Percentiles rank a stretch among this genome's conserved stretches.
Evolutionary conservation across 139 green algal species (phyloP).

Genomic region (Chlamydomonas incerta): DNA sequence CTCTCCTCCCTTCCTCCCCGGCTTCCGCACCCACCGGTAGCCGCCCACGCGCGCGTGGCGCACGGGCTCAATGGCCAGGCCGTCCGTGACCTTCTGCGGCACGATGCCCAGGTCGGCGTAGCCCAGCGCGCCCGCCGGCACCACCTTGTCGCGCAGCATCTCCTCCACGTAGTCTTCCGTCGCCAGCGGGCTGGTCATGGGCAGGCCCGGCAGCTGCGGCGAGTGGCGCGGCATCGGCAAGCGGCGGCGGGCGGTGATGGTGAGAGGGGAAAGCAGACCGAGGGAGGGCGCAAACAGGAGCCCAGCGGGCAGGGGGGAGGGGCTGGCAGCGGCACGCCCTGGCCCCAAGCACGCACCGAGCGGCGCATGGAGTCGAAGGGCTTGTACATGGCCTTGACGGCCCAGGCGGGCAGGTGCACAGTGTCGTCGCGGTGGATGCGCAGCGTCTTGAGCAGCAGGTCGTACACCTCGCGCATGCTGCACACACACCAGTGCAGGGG

Average conservation of each 20-base stretch:
- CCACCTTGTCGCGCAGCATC: slow-evolving; percentile 59
- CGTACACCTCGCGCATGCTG: slow-evolving; percentile 63
- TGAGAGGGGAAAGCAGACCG: too few species aligned
- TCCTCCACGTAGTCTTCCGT: slow-evolving; percentile 79
- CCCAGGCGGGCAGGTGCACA: slow-evolving; percentile 52
- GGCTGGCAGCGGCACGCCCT: too few species aligned
- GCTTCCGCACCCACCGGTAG: slow-evolving; percentile 65
- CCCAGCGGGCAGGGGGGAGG: too few species aligned
- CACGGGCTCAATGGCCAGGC: slow-evolving; percentile 85
- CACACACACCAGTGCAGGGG: neutral
- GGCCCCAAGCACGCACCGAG: neutral
- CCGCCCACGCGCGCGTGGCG: slow-evolving; percentile 78
- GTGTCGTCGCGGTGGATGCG: slow-evolving; percentile 59
- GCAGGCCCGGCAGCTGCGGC: slow-evolving; percentile 57
- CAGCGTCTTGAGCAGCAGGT: slow-evolving; percentile 59
- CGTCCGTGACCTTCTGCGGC: slow-evolving; percentile 73
- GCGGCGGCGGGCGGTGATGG: too few species aligned
- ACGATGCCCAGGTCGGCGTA: slow-evolving; percentile 77
- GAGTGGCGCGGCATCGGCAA: too few species aligned
- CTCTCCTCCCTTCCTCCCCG: too few species aligned
- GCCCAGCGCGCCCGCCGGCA: slow-evolving; percentile 53
- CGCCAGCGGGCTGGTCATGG: slow-evolving; percentile 68
- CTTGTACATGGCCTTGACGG: slow-evolving; percentile 49
- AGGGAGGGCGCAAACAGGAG: too few species aligned
- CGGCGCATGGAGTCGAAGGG: slow-evolving; percentile 43